These are phyloP conservation scores for Coemansia sp. DNA, from an alignment of 192 early-diverging fungal species.

Conservation along the genomic window DNA sequence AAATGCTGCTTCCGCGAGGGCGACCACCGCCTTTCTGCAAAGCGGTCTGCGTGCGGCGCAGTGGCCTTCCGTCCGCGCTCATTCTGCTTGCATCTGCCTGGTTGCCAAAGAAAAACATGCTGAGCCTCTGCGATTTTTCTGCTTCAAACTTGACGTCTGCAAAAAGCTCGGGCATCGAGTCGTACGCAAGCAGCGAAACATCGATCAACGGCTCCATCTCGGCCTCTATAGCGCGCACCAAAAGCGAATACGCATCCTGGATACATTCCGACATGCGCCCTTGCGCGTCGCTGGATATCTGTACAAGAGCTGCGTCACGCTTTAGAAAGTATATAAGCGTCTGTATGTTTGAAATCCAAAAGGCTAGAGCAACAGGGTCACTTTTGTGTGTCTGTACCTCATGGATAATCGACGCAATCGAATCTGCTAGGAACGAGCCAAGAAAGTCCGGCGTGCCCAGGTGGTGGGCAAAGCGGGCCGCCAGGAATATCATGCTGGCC, in stretches of 20 bases:
- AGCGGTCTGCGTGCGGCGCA: slow-evolving; percentile 47
- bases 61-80: slow-evolving; percentile 46
- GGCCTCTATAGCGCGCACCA: slow-evolving; percentile 65
- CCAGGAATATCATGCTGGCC: slow-evolving; percentile 86
- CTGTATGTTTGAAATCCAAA: slow-evolving; percentile 85
- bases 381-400: slow-evolving; percentile 50
- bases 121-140: slow-evolving; percentile 41
- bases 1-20: slow-evolving; percentile 38
- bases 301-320: slow-evolving; percentile 74
- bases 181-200: slow-evolving; percentile 66
- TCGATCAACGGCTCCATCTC: slow-evolving; percentile 70
- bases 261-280: slow-evolving; percentile 79
- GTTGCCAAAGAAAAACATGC: slow-evolving; percentile 51
- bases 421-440: slow-evolving; percentile 63
- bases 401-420: slow-evolving; percentile 60
- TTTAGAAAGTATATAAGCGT: slow-evolving; percentile 86
- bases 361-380: slow-evolving; percentile 66
- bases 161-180: slow-evolving; percentile 67
- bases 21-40: slow-evolving; percentile 31
- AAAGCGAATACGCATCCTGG: slow-evolving; percentile 65
- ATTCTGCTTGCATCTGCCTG: slow-evolving; percentile 22
- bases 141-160: slow-evolving; percentile 48
- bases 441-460: slow-evolving; percentile 72
- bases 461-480: slow-evolving; percentile 86
- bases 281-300: slow-evolving; percentile 71